Evolutionary conservation across 129 eudicot genomes (phyloP).

Genomic region (Lactuca sativa): DNA sequence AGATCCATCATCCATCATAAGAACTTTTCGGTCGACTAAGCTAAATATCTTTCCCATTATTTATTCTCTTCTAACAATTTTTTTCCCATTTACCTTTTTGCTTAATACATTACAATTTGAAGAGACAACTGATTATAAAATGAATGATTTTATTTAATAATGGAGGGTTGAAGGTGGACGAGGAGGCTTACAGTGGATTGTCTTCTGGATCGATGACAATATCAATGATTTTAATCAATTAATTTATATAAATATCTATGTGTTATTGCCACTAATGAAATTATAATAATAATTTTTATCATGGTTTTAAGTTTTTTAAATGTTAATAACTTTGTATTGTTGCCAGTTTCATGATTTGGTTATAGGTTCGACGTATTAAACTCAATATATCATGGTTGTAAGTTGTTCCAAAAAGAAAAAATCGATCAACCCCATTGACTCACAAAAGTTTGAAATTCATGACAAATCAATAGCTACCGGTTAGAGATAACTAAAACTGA

Average conservation of each 20-base stretch:
- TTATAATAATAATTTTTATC: no score
- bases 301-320: not conserved
- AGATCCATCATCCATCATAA: slow-evolving; percentile 15
- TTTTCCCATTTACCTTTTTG: not conserved
- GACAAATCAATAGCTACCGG: no score
- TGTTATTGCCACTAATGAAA: not conserved
- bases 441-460: no score
- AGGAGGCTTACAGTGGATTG: not conserved
- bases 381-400: no score
- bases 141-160: not conserved
- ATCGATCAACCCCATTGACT: no score
- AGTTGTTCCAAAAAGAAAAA: no score
- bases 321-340: not conserved
- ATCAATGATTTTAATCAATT: not conserved
- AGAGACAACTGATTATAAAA: not conserved
- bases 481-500: no score
- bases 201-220: not conserved
- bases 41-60: not conserved
- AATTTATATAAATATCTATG: no score
- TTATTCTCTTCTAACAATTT: not conserved
- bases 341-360: no score
- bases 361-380: no score
- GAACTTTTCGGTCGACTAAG: slow-evolving; percentile 5
- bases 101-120: not conserved
- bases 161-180: not conserved